Percentiles rank a stretch among this genome's conserved stretches.
Conservation (phyloP, 345 rosid genomes). For the Arabis hirsuta region DNA sequence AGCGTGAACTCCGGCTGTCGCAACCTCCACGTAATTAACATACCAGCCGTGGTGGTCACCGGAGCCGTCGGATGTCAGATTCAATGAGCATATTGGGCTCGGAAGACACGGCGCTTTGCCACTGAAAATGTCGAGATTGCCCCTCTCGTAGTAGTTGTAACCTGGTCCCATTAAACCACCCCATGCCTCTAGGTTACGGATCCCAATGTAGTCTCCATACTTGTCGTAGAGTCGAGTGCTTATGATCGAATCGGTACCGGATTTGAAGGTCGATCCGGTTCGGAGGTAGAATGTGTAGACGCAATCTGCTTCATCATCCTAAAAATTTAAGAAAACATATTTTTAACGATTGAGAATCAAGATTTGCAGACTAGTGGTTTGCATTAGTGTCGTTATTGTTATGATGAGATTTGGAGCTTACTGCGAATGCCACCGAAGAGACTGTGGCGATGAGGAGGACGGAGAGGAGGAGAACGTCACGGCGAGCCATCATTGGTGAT, state of each 20-base stretch:
- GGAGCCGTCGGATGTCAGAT: conserved; percentile 77
- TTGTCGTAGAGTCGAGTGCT: conserved; percentile 56
- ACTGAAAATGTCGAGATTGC: conserved; percentile 86
- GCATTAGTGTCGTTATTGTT: neutral
- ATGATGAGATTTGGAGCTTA: conserved; percentile 21
- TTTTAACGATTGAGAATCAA: too few relatives aligned
- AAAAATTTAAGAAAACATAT: neutral
- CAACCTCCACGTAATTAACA: conserved; percentile 82
- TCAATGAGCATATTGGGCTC: conserved; percentile 64
- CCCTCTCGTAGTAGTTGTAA: conserved; percentile 85
- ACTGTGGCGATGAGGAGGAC: conserved; percentile 36
- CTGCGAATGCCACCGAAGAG: conserved; percentile 31
- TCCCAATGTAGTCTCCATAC: conserved; percentile 50
- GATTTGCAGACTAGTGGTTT: too few relatives aligned
- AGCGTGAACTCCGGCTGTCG: conserved; percentile 61
- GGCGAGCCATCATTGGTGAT: conserved; percentile 35
- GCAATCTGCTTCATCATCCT: conserved; percentile 62
- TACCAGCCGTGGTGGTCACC: conserved; percentile 88
- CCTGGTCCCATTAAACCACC: conserved; percentile 84
- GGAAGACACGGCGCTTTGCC: conserved; percentile 67
- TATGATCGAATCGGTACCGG: conserved; percentile 77
- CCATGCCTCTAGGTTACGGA: conserved; percentile 65
- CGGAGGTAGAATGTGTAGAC: conserved; percentile 72
- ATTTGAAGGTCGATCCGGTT: conserved; percentile 82
- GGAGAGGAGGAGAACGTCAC: conserved; percentile 39